phyloP scores from a whole-genome alignment of 2,329 filamentous ascomycete genomes.

The Pseudogymnoascus sp. region DNA sequence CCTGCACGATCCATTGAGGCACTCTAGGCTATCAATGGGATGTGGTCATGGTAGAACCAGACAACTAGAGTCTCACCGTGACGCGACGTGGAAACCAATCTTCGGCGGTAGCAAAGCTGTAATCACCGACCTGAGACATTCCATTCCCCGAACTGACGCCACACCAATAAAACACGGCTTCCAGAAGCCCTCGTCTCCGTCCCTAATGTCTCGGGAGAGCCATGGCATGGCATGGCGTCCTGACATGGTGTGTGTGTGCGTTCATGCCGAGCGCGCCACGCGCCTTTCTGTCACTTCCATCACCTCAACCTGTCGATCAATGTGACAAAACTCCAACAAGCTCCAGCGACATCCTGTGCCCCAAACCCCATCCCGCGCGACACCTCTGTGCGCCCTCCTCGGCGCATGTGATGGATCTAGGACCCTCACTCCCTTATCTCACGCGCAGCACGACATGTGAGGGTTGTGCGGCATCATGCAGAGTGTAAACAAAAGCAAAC shows the following conservation, averaged over 20 bases:
- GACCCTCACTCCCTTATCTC: too few species aligned
- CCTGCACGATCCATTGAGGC: not conserved
- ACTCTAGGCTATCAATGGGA: not conserved
- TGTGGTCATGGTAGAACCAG: not conserved
- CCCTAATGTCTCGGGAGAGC: not conserved
- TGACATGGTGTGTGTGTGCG: not conserved
- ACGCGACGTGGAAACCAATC: not conserved
- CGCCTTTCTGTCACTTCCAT: not conserved
- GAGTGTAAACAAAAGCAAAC: not conserved
- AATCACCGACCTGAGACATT: not conserved
- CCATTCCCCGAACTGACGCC: not conserved
- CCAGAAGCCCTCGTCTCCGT: not conserved
- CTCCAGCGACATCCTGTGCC: not conserved
- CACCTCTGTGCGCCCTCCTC: not conserved
- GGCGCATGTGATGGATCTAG: not conserved
- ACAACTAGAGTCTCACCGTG: not conserved
- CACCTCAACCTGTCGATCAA: not conserved
- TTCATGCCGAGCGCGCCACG: not conserved
- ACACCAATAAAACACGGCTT: not conserved
- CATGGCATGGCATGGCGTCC: not conserved
- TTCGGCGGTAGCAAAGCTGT: not conserved
- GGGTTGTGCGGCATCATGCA: not conserved
- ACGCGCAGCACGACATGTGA: not conserved
- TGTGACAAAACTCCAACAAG: not conserved
- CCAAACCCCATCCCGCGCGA: not conserved